phyloP scores from a whole-genome alignment of 768 basidiomycete species.

The Suillus variegatus region DNA sequence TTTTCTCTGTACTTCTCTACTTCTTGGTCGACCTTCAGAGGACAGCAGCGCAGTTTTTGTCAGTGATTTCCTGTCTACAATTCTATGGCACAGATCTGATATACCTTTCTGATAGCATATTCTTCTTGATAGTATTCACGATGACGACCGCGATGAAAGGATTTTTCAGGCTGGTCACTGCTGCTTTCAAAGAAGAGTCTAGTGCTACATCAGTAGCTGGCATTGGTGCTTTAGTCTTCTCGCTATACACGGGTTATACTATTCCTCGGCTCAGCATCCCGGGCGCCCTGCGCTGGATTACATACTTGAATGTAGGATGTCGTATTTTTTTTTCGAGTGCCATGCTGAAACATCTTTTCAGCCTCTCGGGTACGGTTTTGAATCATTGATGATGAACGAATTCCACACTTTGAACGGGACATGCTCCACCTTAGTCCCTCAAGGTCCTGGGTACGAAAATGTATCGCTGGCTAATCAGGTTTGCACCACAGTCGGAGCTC shows the following conservation, averaged over 20 bases:
- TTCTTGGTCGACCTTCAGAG: constrained; percentile 61
- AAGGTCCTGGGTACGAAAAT: constrained; percentile 61
- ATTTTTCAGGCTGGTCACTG: constrained; percentile 71
- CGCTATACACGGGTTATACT: constrained; percentile 58
- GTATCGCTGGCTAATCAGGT: constrained; percentile 66
- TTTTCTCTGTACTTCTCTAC: constrained; percentile 50
- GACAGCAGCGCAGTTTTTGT: constrained; percentile 67
- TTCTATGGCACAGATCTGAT: background rate
- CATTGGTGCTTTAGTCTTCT: constrained; percentile 50
- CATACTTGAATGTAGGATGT: constrained; percentile 54
- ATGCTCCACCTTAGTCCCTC: constrained; percentile 61
- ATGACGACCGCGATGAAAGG: constrained; percentile 70
- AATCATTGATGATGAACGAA: constrained; percentile 77
- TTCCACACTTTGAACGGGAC: constrained; percentile 68
- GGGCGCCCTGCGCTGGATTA: constrained; percentile 68
- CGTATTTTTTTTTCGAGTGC: background rate
- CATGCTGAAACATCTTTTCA: background rate
- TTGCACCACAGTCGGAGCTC: constrained; percentile 70
- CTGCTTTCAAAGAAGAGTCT: constrained; percentile 57
- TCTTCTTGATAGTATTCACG: constrained; percentile 56
- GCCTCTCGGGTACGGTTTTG: constrained; percentile 42
- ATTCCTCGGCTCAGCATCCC: constrained; percentile 67
- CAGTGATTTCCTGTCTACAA: constrained; percentile 33
- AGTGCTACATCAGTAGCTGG: constrained; percentile 65
- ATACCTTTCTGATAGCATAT: constrained; percentile 43